Conservation (phyloP, 805 yeast species). For the Jamesozyma spencerorum region DNA sequence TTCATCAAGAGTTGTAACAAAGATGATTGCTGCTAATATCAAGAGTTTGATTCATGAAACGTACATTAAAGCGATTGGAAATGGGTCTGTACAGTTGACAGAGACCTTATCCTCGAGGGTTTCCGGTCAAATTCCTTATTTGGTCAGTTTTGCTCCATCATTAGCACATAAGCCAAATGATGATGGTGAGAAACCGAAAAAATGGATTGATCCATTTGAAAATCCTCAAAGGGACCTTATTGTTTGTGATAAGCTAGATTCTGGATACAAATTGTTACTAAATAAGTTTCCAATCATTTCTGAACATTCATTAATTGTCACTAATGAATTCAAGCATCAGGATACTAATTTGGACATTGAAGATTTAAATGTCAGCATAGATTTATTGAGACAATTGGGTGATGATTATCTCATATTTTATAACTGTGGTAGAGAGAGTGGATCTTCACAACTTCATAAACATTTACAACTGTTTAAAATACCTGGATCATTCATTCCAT, state of each 20-base stretch:
- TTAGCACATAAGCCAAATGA: constrained; percentile 32
- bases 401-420: constrained; percentile 64
- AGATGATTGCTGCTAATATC: constrained; percentile 33
- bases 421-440: constrained; percentile 81
- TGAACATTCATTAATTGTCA: constrained; percentile 69
- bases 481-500: constrained; percentile 50
- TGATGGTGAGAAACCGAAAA: constrained; percentile 20
- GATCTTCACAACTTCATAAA: constrained; percentile 92
- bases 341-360: constrained; percentile 56
- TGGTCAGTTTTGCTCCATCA: constrained; percentile 28
- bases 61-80: constrained; percentile 40
- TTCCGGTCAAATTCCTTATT: constrained; percentile 28
- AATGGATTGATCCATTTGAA: constrained; percentile 57
- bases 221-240: constrained; percentile 72
- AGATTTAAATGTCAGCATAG: constrained; percentile 56
- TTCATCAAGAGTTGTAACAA: too few relatives aligned
- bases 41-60: constrained; percentile 29
- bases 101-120: constrained; percentile 34
- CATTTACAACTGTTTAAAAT: constrained; percentile 79
- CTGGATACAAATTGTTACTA: constrained; percentile 52
- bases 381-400: constrained; percentile 40
- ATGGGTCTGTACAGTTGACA: constrained; percentile 42
- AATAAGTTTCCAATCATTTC: constrained; percentile 83
- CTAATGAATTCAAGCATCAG: constrained; percentile 67
- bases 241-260: constrained; percentile 42